These are phyloP conservation scores for Monilinia fructicola DNA, from an alignment of 2,329 filamentous ascomycete genomes.

Conservation along the genomic window DNA sequence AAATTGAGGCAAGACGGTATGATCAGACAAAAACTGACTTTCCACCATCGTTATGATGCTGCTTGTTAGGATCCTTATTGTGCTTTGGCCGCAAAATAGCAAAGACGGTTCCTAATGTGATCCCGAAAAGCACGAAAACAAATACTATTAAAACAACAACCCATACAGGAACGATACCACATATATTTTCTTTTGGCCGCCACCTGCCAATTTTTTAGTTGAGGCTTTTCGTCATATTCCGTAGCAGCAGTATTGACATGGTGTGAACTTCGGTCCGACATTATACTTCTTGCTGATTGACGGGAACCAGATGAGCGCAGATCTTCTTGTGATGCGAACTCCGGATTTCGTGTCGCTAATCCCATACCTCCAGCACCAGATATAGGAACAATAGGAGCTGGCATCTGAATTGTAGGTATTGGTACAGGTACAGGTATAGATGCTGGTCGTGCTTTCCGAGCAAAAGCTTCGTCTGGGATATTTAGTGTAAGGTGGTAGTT, in stretches of 20 bases:
- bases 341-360: slow-evolving; percentile 60
- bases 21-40: slow-evolving; percentile 30
- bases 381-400: slow-evolving; percentile 23
- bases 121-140: slow-evolving; percentile 56
- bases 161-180: slow-evolving; percentile 62
- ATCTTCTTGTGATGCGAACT: slow-evolving; percentile 60
- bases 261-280: slow-evolving; percentile 53
- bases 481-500: slow-evolving; percentile 85
- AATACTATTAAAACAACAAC: slow-evolving; percentile 55
- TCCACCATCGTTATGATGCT: slow-evolving; percentile 19
- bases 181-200: slow-evolving; percentile 55
- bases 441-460: slow-evolving; percentile 50
- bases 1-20: background rate
- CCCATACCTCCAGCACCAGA: slow-evolving; percentile 61
- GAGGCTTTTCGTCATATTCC: slow-evolving; percentile 49
- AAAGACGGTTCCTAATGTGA: slow-evolving; percentile 52
- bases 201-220: slow-evolving; percentile 52
- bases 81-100: slow-evolving; percentile 33
- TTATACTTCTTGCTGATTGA: slow-evolving; percentile 53
- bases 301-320: slow-evolving; percentile 51
- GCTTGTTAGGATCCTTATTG: slow-evolving; percentile 18
- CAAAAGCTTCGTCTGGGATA: slow-evolving; percentile 77
- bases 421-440: slow-evolving; percentile 23
- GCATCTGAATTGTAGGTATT: slow-evolving; percentile 31
- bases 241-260: slow-evolving; percentile 53